Conservation (phyloP, 2,329 filamentous ascomycete species). For the Leptographium galeiforme region DNA sequence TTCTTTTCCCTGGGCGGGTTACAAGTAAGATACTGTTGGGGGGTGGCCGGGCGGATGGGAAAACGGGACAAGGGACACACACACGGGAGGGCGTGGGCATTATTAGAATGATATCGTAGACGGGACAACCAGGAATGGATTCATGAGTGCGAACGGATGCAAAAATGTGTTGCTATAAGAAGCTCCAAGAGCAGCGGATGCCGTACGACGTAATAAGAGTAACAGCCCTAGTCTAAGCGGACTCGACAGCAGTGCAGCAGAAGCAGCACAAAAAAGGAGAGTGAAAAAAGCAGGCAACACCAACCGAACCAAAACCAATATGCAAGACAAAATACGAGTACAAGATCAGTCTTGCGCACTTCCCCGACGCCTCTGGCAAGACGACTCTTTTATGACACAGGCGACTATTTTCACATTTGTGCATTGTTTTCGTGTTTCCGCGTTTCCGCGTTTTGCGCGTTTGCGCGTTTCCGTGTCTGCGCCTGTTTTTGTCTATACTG, state of each 20-base stretch:
- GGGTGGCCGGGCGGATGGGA: not conserved
- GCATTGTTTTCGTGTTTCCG: not conserved
- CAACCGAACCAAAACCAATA: conserved; percentile 2
- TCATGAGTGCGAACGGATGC: no score
- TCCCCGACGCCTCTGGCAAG: no score
- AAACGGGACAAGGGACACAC: not conserved
- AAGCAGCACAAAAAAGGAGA: not conserved
- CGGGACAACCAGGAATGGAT: not conserved
- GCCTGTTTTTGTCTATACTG: conserved; percentile 43
- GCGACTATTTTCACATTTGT: not conserved
- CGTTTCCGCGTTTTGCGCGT: not conserved
- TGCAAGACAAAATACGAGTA: conserved; percentile 10
- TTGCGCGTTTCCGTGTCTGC: not conserved
- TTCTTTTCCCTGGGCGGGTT: not conserved
- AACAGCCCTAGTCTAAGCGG: no score
- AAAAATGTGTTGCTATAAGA: not conserved
- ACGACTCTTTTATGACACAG: no score
- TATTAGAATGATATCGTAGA: not conserved
- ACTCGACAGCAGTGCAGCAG: not conserved
- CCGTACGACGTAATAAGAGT: not conserved
- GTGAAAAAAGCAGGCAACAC: not conserved
- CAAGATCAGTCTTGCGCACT: not conserved
- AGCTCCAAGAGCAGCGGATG: no score
- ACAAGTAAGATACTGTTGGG: no score
- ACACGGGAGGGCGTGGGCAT: not conserved